A percentile compares a stretch with the other conserved stretches of the same genome.
Conservation (phyloP, 345 rosid genomes). For the Salix dunnii region DNA sequence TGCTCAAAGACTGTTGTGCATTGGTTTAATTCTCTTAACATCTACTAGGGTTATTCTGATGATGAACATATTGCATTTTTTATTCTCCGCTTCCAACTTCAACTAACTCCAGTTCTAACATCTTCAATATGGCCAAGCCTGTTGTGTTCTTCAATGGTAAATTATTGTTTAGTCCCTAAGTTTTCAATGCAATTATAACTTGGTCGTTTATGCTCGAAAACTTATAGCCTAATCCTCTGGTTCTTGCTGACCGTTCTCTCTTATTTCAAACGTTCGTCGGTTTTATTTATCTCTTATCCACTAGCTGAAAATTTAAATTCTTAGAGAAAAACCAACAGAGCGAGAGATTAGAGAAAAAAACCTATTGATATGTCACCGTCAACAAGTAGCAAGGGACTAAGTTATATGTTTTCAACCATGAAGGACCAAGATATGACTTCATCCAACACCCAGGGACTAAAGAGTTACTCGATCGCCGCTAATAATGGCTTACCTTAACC, state of each 20-base stretch:
- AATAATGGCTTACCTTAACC: conserved; percentile 6
- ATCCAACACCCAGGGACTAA: neutral
- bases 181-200: neutral
- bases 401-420: neutral
- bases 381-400: neutral
- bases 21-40: neutral
- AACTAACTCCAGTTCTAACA: neutral
- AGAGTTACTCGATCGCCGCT: neutral
- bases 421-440: neutral
- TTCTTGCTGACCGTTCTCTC: neutral
- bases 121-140: neutral
- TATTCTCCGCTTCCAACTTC: neutral
- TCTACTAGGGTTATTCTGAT: neutral
- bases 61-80: neutral
- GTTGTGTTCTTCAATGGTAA: neutral
- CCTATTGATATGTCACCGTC: neutral
- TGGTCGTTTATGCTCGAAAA: neutral
- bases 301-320: neutral
- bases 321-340: neutral
- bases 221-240: neutral
- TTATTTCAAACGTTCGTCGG: too few species aligned
- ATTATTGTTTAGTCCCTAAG: neutral
- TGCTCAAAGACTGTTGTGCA: neutral
- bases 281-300: too few species aligned
- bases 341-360: too few species aligned